Evolutionary conservation across 148 eudicot species (phyloP).

Genomic region (Cornus florida): DNA sequence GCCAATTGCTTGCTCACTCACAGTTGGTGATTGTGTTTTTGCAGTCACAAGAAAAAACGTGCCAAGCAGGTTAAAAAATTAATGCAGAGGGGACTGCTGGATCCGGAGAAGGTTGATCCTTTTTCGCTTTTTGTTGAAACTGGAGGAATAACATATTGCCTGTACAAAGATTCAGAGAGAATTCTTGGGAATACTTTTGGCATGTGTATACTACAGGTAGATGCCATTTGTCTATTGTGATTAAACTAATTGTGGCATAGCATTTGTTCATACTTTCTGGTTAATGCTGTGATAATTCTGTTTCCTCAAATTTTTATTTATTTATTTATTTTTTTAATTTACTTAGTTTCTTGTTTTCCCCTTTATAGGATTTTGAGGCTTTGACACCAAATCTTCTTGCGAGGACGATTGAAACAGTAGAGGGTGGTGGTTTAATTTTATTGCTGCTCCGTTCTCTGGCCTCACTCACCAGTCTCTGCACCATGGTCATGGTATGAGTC

Average conservation of each 20-base stretch:
- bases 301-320: too few relatives aligned
- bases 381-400: constrained; percentile 96
- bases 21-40: constrained; percentile 11
- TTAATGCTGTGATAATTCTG: too few relatives aligned
- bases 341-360: neutral
- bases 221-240: neutral
- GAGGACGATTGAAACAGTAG: constrained; percentile 95
- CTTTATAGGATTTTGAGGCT: constrained; percentile 85
- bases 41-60: constrained; percentile 85
- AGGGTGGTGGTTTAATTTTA: constrained; percentile 91
- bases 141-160: constrained; percentile 74
- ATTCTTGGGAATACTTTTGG: constrained; percentile 93
- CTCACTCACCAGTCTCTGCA: constrained; percentile 86
- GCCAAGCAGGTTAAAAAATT: constrained; percentile 66
- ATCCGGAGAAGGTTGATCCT: constrained; percentile 83
- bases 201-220: constrained; percentile 95
- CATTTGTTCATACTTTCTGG: neutral
- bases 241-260: neutral
- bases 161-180: constrained; percentile 87
- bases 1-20: neutral
- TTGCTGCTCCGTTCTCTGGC: constrained; percentile 78
- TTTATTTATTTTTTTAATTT: neutral
- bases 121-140: constrained; percentile 78
- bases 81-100: constrained; percentile 67
- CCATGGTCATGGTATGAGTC: constrained; percentile 90